phyloP scores from a whole-genome alignment of 768 basidiomycete genomes.

The Trametes villosa region DNA sequence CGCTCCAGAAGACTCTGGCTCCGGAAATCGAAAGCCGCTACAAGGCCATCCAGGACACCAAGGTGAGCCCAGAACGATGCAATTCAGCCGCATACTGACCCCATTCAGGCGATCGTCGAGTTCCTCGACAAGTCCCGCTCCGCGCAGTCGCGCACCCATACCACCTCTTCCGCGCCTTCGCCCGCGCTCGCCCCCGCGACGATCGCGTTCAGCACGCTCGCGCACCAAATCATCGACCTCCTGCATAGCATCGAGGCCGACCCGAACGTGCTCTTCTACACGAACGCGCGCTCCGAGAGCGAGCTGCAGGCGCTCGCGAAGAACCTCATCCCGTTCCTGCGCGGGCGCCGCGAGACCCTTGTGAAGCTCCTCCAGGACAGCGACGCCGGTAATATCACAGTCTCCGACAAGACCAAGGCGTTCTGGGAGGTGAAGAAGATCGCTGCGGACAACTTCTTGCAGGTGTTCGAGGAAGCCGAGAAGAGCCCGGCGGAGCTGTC shows the following conservation, averaged over 20 bases:
- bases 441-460: slow-evolving; percentile 47
- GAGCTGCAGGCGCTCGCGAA: slow-evolving; percentile 55
- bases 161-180: slow-evolving; percentile 74
- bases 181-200: slow-evolving; percentile 81
- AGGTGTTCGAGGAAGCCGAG: slow-evolving; percentile 51
- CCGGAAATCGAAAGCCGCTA: slow-evolving; percentile 77
- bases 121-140: slow-evolving; percentile 87
- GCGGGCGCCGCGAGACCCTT: slow-evolving; percentile 54
- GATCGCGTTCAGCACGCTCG: slow-evolving; percentile 59
- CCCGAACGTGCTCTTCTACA: slow-evolving; percentile 61
- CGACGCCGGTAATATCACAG: slow-evolving; percentile 49
- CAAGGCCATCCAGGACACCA: slow-evolving; percentile 76
- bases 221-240: slow-evolving; percentile 53
- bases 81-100: not conserved
- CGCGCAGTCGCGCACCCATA: slow-evolving; percentile 64
- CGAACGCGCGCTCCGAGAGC: slow-evolving; percentile 61
- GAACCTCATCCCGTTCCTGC: slow-evolving; percentile 46
- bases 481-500: slow-evolving; percentile 45
- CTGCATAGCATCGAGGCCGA: slow-evolving; percentile 66
- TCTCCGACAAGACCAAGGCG: slow-evolving; percentile 62
- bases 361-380: slow-evolving; percentile 51
- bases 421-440: slow-evolving; percentile 65
- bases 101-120: slow-evolving; percentile 65
- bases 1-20: slow-evolving; percentile 70
- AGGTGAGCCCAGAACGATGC: slow-evolving; percentile 43